Conservation (phyloP, 805 yeast species). For the Barnettozyma populi region DNA sequence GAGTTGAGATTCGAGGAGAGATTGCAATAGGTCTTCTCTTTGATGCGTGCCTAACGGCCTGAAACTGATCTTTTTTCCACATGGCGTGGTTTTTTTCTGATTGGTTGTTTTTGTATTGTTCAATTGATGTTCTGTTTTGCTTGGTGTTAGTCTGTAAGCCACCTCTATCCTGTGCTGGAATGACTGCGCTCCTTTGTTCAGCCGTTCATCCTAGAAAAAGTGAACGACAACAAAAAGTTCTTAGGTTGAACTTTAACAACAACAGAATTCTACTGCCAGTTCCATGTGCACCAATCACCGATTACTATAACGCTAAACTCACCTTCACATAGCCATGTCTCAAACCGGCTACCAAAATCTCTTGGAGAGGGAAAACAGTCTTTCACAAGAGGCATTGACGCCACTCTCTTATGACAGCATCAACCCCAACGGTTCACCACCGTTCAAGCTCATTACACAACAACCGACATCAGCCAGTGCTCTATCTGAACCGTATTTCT, state of each 20-base stretch:
- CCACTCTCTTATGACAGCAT: neutral
- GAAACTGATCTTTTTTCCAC: conserved; percentile 4
- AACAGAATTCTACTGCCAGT: neutral
- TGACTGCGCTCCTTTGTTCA: too few relatives aligned
- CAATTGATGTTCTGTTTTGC: neutral
- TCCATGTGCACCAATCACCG: neutral
- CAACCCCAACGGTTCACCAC: neutral
- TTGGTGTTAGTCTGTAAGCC: too few relatives aligned
- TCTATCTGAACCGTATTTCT: conserved; percentile 6
- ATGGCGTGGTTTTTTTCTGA: neutral
- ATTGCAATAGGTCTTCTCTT: conserved; percentile 28
- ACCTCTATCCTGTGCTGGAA: too few relatives aligned
- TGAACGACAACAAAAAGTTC: too few relatives aligned
- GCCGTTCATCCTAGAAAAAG: too few relatives aligned
- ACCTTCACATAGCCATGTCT: neutral
- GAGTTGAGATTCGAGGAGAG: conserved; percentile 95
- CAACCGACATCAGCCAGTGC: conserved; percentile 12
- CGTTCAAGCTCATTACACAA: conserved; percentile 6
- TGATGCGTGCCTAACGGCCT: neutral
- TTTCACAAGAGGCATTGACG: neutral
- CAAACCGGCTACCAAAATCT: neutral
- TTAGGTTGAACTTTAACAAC: neutral
- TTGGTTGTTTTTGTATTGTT: neutral
- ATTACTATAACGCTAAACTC: too few relatives aligned
- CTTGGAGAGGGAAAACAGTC: neutral